Conservation (phyloP, 2,329 filamentous ascomycete species). For the Fulvia fulva region DNA sequence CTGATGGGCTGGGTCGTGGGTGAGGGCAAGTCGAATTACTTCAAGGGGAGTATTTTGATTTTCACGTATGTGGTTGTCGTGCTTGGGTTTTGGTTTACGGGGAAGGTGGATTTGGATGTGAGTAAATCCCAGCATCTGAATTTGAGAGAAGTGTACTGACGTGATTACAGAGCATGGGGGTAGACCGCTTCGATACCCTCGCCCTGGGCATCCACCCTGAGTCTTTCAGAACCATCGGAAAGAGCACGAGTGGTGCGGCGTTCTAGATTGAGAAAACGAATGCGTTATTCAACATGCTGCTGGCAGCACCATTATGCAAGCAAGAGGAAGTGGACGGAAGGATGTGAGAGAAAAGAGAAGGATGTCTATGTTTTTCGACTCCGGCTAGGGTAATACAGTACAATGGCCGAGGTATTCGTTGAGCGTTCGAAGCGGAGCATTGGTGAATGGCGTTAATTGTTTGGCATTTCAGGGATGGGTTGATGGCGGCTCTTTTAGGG, state of each 20-base stretch:
- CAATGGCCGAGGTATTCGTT: neutral
- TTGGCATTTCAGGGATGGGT: neutral
- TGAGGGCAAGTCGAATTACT: conserved; percentile 99
- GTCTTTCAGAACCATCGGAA: conserved; percentile 20
- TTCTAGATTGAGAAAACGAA: neutral
- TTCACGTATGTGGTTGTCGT: conserved; percentile 90
- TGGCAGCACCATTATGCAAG: neutral
- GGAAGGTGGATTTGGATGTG: conserved; percentile 53
- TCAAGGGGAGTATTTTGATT: conserved; percentile 94
- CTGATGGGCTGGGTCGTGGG: conserved; percentile 95
- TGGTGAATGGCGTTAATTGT: neutral
- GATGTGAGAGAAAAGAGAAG: no score
- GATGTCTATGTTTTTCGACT: neutral
- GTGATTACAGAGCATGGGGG: conserved; percentile 18
- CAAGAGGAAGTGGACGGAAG: neutral
- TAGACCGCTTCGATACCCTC: conserved; percentile 26
- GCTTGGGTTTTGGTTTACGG: conserved; percentile 84
- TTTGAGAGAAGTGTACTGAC: conserved; percentile 2
- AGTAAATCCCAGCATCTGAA: conserved; percentile 9
- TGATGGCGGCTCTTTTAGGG: neutral
- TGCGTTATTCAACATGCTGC: neutral
- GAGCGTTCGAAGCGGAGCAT: neutral
- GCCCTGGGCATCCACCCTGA: conserved; percentile 16
- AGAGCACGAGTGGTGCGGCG: conserved; percentile 17
- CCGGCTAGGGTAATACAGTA: neutral